Percentiles rank a stretch among this genome's conserved stretches.
phyloP scores from a whole-genome alignment of 768 basidiomycete species.

The Mycena alexandri region DNA sequence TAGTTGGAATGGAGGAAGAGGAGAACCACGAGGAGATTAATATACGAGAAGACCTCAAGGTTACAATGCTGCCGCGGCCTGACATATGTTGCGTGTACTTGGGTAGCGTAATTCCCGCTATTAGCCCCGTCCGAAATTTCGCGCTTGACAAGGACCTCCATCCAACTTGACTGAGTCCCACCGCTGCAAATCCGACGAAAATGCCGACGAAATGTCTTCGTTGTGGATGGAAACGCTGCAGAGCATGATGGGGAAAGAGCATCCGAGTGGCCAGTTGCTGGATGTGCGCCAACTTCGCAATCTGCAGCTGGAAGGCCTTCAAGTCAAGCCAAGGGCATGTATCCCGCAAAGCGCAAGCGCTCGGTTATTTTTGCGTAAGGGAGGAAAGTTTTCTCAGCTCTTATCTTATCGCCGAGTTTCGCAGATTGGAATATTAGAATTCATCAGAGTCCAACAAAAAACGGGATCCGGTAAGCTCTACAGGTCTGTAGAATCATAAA shows the following conservation, averaged over 20 bases:
- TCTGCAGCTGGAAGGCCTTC: background rate
- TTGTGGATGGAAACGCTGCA: constrained; percentile 27
- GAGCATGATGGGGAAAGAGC: constrained; percentile 17
- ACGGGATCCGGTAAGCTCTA: no score
- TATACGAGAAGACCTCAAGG: constrained; percentile 42
- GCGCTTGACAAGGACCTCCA: constrained; percentile 55
- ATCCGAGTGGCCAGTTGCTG: no score
- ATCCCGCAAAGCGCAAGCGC: no score
- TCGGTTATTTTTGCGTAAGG: no score
- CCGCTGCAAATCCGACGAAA: constrained; percentile 55
- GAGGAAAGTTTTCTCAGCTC: no score
- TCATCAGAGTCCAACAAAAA: no score
- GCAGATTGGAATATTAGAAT: no score
- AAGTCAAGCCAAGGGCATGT: constrained; percentile 2
- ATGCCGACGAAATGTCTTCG: constrained; percentile 46
- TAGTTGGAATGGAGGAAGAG: constrained; percentile 42
- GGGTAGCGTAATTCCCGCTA: constrained; percentile 31
- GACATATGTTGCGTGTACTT: constrained; percentile 25
- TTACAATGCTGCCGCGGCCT: constrained; percentile 19
- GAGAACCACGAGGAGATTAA: constrained; percentile 50
- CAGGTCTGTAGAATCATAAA: background rate
- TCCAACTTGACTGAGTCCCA: constrained; percentile 31
- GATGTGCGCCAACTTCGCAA: background rate
- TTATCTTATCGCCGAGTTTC: no score
- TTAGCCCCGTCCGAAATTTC: constrained; percentile 51